A percentile compares a stretch with the other conserved stretches of the same genome.
Conservation (phyloP, 345 rosid species). For the Dimocarpus longan region DNA sequence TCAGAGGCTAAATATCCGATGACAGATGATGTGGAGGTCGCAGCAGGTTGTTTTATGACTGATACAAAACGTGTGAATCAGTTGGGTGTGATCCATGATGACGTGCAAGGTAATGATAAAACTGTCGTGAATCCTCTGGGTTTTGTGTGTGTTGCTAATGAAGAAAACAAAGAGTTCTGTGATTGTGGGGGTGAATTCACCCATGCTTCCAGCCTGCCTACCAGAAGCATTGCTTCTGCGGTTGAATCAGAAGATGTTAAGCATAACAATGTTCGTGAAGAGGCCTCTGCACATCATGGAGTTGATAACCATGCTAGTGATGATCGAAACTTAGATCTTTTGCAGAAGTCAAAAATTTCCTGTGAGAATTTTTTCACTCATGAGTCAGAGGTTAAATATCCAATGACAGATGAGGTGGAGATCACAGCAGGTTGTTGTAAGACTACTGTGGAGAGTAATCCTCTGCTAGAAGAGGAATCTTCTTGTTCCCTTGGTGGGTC, state of each 20-base stretch:
- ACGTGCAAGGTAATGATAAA: conserved; percentile 15
- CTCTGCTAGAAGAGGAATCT: neutral
- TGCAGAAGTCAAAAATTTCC: neutral
- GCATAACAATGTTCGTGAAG: conserved; percentile 2
- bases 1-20: neutral
- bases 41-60: neutral
- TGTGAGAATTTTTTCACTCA: neutral
- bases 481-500: conserved; percentile 8
- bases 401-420: neutral
- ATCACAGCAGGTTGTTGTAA: conserved; percentile 4
- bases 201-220: neutral
- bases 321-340: conserved; percentile 11
- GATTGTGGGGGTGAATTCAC: conserved; percentile 12
- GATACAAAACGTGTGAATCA: neutral
- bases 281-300: neutral
- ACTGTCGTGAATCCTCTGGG: neutral
- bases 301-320: neutral
- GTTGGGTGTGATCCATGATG: neutral
- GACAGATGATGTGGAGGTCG: neutral
- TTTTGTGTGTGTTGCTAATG: neutral
- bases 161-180: conserved; percentile 5
- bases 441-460: neutral
- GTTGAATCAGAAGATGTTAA: conserved; percentile 12
- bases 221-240: conserved; percentile 7
- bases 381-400: neutral